Conservation (phyloP, 352 stramenopile species). For the Phytophthora rubi region DNA sequence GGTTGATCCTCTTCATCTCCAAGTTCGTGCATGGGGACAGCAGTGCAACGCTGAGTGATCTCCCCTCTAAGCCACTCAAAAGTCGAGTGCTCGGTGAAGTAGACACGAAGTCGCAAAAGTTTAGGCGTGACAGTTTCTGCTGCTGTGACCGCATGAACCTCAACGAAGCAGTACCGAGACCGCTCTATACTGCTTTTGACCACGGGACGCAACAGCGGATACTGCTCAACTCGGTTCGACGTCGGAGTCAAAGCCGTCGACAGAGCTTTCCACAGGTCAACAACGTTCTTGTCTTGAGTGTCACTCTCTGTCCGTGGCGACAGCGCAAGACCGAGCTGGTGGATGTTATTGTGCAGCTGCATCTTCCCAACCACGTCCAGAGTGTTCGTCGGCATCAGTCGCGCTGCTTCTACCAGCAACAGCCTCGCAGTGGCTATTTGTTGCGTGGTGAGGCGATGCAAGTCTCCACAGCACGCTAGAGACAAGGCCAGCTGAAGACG, state of each 20-base stretch:
- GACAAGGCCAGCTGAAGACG: slow-evolving; percentile 39
- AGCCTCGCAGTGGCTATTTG: slow-evolving; percentile 17
- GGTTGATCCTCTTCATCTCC: slow-evolving; percentile 10
- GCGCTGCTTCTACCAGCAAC: slow-evolving; percentile 42
- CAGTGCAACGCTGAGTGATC: slow-evolving; percentile 29
- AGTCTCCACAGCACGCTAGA: slow-evolving; percentile 47
- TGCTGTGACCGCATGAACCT: slow-evolving; percentile 13
- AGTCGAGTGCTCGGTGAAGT: slow-evolving; percentile 33
- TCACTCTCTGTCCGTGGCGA: slow-evolving; percentile 9
- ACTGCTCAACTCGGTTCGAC: slow-evolving; percentile 3
- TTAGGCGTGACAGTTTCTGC: neutral
- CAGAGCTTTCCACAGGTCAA: slow-evolving; percentile 33
- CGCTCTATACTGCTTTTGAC: slow-evolving; percentile 25
- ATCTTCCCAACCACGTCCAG: slow-evolving; percentile 49
- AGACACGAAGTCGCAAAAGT: slow-evolving; percentile 39
- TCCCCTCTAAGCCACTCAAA: slow-evolving; percentile 48
- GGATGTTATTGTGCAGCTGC: slow-evolving; percentile 54
- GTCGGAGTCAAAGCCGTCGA: slow-evolving; percentile 15
- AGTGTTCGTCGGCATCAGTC: slow-evolving; percentile 33
- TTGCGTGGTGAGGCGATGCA: slow-evolving; percentile 27
- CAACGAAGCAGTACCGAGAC: slow-evolving; percentile 30
- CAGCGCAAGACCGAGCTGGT: slow-evolving; percentile 23
- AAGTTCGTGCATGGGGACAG: slow-evolving; percentile 17
- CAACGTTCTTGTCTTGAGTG: slow-evolving; percentile 34
- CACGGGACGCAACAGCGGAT: slow-evolving; percentile 21